phyloP scores from a whole-genome alignment of 495 filamentous ascomycete genomes.

The Bathelium albidoporum region DNA sequence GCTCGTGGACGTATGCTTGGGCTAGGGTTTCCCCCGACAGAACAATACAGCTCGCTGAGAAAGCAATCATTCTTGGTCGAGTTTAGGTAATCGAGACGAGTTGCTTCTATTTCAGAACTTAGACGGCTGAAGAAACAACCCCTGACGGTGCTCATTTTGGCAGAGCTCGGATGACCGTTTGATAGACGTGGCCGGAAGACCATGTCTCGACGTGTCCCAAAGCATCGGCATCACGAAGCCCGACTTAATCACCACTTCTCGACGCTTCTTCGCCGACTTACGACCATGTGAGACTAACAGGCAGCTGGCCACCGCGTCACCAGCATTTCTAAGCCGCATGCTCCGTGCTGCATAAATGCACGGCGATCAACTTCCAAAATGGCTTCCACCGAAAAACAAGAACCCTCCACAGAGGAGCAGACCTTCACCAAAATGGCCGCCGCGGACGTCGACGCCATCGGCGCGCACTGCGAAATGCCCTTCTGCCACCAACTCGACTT shows the following conservation, averaged over 20 bases:
- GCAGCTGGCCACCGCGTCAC: slow-evolving; percentile 3
- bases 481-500: slow-evolving; percentile 95
- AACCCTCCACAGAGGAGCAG: slow-evolving; percentile 23
- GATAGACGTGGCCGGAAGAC: background rate
- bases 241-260: background rate
- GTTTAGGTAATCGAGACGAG: no score
- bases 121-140: no score
- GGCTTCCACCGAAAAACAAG: slow-evolving; percentile 31
- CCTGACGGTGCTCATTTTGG: no score
- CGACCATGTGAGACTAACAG: background rate
- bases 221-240: background rate
- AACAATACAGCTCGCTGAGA: no score
- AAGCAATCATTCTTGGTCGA: no score
- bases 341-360: background rate
- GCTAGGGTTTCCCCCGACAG: no score
- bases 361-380: slow-evolving; percentile 21
- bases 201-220: background rate
- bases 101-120: no score
- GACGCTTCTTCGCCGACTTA: background rate
- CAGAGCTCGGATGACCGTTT: no score
- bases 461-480: slow-evolving; percentile 78
- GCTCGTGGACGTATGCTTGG: no score
- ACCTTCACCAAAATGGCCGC: slow-evolving; percentile 52
- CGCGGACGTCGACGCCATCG: slow-evolving; percentile 66
- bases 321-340: background rate